Evolutionary conservation across 2,329 filamentous ascomycete genomes (phyloP), one percentile per base, ranked within the genome.

Genomic region (Pseudonectria buxi): DNA sequence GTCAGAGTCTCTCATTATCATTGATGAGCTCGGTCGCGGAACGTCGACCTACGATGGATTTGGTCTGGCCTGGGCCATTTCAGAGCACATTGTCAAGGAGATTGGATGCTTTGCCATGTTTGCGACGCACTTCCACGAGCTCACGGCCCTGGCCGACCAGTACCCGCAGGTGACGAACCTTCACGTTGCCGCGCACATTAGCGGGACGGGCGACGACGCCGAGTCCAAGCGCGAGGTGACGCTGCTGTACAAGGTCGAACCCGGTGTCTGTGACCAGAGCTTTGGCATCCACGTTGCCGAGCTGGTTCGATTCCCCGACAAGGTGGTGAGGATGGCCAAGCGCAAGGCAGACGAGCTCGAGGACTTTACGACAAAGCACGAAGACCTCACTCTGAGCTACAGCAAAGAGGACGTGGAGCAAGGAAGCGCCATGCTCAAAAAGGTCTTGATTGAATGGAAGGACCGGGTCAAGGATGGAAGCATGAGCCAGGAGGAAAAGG

Each of bases 271-370:
- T 57, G 92, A 98, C 61, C 92, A 98, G 65, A 92, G 84, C 39
- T 98, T 98, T 59, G 92, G 92, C 51, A 98, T 98, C 51, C 92
- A 98, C 63, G 94, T 98, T 11, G 92, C 92, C 1, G 92, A 98
- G 65, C 75, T 98, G 6, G 92, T 98, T 14, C 80, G 89, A 29
- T 98, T 98, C 66, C 92, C 92, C 1, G 82, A 87, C 50, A 98
- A 98, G 66, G 94, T 98, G 12, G 85, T 98, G 41, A 87, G 88
- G 45, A 98, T 98, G 94, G 92, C 92, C n/a, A 94, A 94, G 66
- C 78, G 92, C 50, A 98, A 98, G 68, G 92, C 92, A 1, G 92
- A 96, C 60, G 94, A 98, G 69, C 72, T 98, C 25, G 92, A 98
- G 60, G 92, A 98, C 59, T 98, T 98, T 53, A 84, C 85, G 1